A percentile compares a stretch with the other conserved stretches of the same genome.
Conservation (phyloP, 139 green algal genomes). For the Edaphochlamys debaryana region DNA sequence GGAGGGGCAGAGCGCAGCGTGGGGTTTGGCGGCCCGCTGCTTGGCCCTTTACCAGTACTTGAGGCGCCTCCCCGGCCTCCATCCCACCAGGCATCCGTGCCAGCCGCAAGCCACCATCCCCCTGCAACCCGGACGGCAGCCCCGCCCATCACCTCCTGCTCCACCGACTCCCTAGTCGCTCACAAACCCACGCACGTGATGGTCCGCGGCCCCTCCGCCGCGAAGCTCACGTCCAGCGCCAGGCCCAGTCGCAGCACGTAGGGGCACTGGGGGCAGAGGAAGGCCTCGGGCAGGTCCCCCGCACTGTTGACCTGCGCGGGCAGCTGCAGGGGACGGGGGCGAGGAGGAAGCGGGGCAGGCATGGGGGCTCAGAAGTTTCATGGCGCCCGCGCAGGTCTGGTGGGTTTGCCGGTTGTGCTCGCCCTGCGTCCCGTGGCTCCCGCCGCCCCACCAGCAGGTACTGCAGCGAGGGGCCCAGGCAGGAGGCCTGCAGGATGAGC, state of each 20-base stretch:
- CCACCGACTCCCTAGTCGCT: not conserved
- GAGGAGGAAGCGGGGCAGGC: too few species aligned
- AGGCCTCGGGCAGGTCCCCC: constrained; percentile 16
- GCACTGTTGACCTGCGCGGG: constrained; percentile 11
- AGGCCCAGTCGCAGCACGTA: not conserved
- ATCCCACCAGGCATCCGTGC: too few species aligned
- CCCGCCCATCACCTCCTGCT: too few species aligned
- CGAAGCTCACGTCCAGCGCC: constrained; percentile 17
- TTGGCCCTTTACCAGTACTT: too few species aligned
- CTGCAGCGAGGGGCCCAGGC: constrained; percentile 40
- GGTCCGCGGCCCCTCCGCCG: not conserved
- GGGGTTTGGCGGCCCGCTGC: not conserved
- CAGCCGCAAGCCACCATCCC: too few species aligned
- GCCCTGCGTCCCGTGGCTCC: too few species aligned
- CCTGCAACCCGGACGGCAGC: not conserved
- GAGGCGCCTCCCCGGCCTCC: too few species aligned
- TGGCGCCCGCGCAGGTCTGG: not conserved
- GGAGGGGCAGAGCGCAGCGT: not conserved
- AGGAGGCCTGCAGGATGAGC: constrained; percentile 20
- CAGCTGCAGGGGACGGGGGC: constrained; percentile 5
- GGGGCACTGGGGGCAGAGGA: constrained; percentile 17
- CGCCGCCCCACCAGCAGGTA: constrained; percentile 40
- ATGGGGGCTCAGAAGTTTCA: too few species aligned
- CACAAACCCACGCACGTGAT: not conserved
- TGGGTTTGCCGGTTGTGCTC: not conserved